A percentile compares a stretch with the other conserved stretches of the same genome.
Evolutionary conservation across 495 filamentous ascomycete species (phyloP).

Genomic region (Ascobolus immersus): DNA sequence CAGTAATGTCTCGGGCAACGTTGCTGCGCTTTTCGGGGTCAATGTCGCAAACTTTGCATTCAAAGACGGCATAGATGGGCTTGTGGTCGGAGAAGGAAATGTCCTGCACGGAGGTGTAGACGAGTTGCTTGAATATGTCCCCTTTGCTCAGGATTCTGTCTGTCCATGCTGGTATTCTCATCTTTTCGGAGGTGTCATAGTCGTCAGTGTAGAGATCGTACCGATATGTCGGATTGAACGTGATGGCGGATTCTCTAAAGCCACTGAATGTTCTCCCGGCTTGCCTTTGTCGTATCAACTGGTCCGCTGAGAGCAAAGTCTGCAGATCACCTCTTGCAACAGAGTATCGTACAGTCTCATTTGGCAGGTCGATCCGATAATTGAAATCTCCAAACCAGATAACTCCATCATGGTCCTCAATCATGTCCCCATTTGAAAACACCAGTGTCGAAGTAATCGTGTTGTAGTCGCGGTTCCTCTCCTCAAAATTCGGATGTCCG

Average conservation of each 20-base stretch:
- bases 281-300: conserved; percentile 94
- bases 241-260: conserved; percentile 66
- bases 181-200: conserved; percentile 93
- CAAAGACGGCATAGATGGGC: conserved; percentile 72
- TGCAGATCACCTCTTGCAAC: conserved; percentile 44
- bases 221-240: conserved; percentile 83
- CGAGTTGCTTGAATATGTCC: conserved; percentile 48
- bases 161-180: conserved; percentile 88
- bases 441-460: conserved; percentile 41
- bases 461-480: conserved; percentile 73
- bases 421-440: conserved; percentile 72
- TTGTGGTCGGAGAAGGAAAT: conserved; percentile 80
- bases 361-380: conserved; percentile 70
- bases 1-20: no score
- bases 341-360: conserved; percentile 53
- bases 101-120: conserved; percentile 44
- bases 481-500: conserved; percentile 91
- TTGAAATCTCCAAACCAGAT: conserved; percentile 99
- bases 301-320: conserved; percentile 74
- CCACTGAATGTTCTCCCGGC: conserved; percentile 67
- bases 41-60: conserved; percentile 53
- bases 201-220: conserved; percentile 65
- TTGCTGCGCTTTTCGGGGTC: no score
- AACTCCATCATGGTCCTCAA: conserved; percentile 80
- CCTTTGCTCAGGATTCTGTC: conserved; percentile 80